Base-by-base conservation (phyloP, 257 asterid genomes). In the Jacaranda copaia region DNA sequence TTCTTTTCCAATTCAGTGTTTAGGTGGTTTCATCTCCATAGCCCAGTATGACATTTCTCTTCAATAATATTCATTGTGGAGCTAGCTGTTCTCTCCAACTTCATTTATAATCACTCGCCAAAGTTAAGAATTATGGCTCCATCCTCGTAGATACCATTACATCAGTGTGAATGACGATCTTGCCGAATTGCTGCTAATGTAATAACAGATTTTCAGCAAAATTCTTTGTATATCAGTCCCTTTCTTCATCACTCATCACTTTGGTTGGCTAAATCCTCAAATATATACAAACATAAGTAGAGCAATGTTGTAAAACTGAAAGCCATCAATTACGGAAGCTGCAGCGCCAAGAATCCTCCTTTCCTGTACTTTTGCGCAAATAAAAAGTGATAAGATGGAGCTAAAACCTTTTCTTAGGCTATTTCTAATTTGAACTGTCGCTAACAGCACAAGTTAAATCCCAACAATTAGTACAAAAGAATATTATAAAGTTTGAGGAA, bases 281-380 rank as follows among this genome's bases (percentile, higher is more conserved):
- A 0, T 1, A 25, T 25, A 25, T 25, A 25, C 32, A 25, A 25
- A 25, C 32, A 25, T 25, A 25, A 25, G 32, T 25, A 25, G 32
- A 25, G 32, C 2, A 25, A 1, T 25, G 2, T 25, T 25, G 32
- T 25, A 25, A 25, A 25, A 25, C 32, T 58, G 51, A 82, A 82
- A 82, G 85, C 85, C 82, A 60, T 78, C 35, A 74, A 78, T 75
- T 46, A 77, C 70, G 85, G 85, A 11, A 51, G 82, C 38, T 84
- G 87, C 86, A 75, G 87, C 80, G 32, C 32, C 32, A 73, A 80
- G 86, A 83, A 83, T 81, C 81, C 83, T 49, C 78, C 80, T 85
- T 85, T 81, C 73, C 43, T 70, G 52, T 61, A 73, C 85, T 83
- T 76, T 81, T 68, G 79, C 57, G 79, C 67, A 70, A 75, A 79